Base-by-base conservation (phyloP, 2,329 filamentous ascomycete genomes). In the Exophiala viscosa region DNA sequence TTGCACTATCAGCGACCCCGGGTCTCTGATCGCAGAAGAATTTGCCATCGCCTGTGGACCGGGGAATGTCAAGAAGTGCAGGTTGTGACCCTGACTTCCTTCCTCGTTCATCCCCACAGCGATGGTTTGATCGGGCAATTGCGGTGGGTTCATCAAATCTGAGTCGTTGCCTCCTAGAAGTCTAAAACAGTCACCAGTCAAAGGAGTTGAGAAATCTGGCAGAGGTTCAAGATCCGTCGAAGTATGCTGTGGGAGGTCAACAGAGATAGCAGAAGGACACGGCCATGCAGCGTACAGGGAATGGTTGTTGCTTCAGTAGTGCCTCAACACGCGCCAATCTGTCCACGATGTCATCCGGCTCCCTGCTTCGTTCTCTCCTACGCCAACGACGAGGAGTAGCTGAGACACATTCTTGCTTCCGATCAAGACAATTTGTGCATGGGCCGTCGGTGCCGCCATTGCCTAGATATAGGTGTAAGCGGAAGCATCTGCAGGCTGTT, bases 311-410 rank as follows among this genome's bases (percentile, higher is more conserved):
- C 15, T 33, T 45, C 11, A 17, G 15, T 11, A 33, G 18, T 15
- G 42, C 42, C 28, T 45, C 42, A 3, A 45, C 11, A 13, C 33
- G 42, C 20, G 28, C 42, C 42, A 45, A 17, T 31, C 42, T 45
- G 13, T 45, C 31, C 13, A 17, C 31, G 13, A 45, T 6, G 17
- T 14, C 20, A 13, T 45, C 17, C 20, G 10, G 10, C 15, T 31
- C 20, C 20, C 20, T 45, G 20, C 42, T 33, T 33, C 20, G 4
- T 11, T 33, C 42, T 23, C 5, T 14, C 8, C 23, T 4, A 28
- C 23, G 23, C 23, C 23, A 28, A 5, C 23, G 23, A 28, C 23
- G 23, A 28, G 23, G 23, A 28, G 23, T 28, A 28, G 23, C 5
- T 7, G 23, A 28, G 23, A 28, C 23, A 28, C 23, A 28, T 5